phyloP scores from a whole-genome alignment of 495 filamentous ascomycete species.

The Neurospora sublineolata region DNA sequence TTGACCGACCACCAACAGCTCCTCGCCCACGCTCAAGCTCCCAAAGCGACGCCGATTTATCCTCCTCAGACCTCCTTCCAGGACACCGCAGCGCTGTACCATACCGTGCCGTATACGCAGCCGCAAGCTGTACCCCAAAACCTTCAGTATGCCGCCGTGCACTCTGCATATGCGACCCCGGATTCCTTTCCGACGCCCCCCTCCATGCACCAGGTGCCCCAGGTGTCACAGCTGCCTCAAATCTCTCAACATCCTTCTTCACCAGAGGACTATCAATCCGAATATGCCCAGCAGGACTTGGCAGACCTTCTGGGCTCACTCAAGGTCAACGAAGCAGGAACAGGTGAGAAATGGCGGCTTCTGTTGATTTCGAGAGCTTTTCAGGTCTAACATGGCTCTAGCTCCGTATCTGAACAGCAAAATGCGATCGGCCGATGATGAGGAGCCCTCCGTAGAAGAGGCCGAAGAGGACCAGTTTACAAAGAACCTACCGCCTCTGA shows the following conservation, averaged over 20 bases:
- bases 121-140: constrained; percentile 30
- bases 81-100: constrained; percentile 32
- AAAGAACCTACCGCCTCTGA: constrained; percentile 48
- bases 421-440: constrained; percentile 42
- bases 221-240: not conserved
- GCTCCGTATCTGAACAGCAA: constrained; percentile 82
- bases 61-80: constrained; percentile 27
- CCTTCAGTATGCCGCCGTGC: constrained; percentile 39
- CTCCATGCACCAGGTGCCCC: constrained; percentile 24
- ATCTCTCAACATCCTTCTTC: constrained; percentile 29
- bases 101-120: constrained; percentile 33
- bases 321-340: constrained; percentile 77
- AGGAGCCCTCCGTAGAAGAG: constrained; percentile 70
- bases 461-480: constrained; percentile 42
- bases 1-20: constrained; percentile 31
- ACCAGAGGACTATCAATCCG: constrained; percentile 44
- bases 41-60: constrained; percentile 28
- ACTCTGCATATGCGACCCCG: constrained; percentile 31
- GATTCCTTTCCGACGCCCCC: constrained; percentile 44
- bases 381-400: constrained; percentile 21
- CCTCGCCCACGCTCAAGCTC: constrained; percentile 21
- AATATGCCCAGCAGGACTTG: constrained; percentile 62
- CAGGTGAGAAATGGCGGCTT: constrained; percentile 49
- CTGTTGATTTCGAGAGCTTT: not conserved
- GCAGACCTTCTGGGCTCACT: constrained; percentile 75